Base-by-base conservation (phyloP, 1,284 basidiomycete species). In the Trametes sp. region DNA sequence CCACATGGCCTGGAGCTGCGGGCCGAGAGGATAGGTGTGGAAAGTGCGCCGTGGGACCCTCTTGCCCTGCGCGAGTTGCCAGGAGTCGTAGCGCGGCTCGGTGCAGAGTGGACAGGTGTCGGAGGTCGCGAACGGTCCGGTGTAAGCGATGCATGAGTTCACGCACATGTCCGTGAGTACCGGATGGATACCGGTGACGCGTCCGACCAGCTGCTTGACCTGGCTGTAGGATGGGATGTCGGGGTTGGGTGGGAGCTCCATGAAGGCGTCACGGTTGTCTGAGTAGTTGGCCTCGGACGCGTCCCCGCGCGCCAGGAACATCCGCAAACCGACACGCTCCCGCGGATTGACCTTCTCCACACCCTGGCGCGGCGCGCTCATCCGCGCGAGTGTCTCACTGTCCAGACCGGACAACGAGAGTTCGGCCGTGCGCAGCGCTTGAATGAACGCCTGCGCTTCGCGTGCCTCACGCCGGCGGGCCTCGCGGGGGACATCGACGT, bases 101-200 rank as follows among this genome's bases (percentile, higher is more conserved):
- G 23, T 9, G 33, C 68, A 69, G 19, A 38, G 10, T 0, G 61
- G 64, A 21, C 65, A 69, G 9, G 28, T 19, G 4, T 73, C 58
- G 5, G 73, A 64, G 13, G 71, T 52, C 0, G 29, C 28, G 42
- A 65, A 74, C 9, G 72, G 72, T 3, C 76, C 76, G 21, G 74
- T 76, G 55, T 64, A 79, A 16, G 72, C 75, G 42, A 70, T 41
- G 58, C 77, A 79, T 2, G 72, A 67, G n/a, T 75, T 72, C 14
- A 68, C 59, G 53, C 77, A 78, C 74, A 77, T 77, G 52, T 77
- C 73, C 45, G 69, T 21, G 2, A 41, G 3, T 8, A 75, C 46
- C 6, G 70, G 26, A 11, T 61, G 41, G n/a, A 77, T 60, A 6
- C 75, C 76, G 52, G 55, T 75, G 41, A 74, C 35, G 10, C 72